These are phyloP conservation scores for Cladorrhinum samala DNA, from an alignment of 495 filamentous ascomycete genomes.

Conservation along the genomic window DNA sequence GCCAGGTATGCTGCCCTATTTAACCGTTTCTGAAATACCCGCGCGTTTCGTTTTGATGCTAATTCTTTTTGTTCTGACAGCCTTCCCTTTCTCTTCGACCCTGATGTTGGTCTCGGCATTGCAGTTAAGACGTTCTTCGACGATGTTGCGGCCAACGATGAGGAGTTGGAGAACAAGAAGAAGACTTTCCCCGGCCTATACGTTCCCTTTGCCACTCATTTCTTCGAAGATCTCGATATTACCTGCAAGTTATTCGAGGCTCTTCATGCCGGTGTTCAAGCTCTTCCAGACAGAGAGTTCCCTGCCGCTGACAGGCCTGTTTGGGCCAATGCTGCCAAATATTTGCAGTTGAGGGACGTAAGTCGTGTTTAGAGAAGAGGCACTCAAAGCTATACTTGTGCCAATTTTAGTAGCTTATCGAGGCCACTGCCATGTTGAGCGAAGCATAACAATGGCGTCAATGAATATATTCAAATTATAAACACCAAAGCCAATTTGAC, in stretches of 20 bases:
- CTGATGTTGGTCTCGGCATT: slow-evolving; percentile 80
- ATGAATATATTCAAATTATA: no score
- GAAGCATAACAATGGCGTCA: no score
- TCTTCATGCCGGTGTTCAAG: slow-evolving; percentile 63
- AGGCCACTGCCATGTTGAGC: no score
- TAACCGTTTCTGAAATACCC: slow-evolving; percentile 1
- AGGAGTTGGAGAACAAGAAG: slow-evolving; percentile 55
- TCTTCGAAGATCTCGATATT: slow-evolving; percentile 68
- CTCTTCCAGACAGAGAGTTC: slow-evolving; percentile 53
- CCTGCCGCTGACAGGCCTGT: slow-evolving; percentile 48
- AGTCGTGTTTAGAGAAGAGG: no score
- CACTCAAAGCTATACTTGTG: no score
- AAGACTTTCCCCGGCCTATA: slow-evolving; percentile 55
- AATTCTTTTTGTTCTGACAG: slow-evolving; percentile 46
- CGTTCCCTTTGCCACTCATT: slow-evolving; percentile 67
- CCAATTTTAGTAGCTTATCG: no score
- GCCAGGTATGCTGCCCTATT: slow-evolving; percentile 52
- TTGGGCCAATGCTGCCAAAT: slow-evolving; percentile 62
- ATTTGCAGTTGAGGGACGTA: slow-evolving; percentile 43
- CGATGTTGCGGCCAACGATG: slow-evolving; percentile 59
- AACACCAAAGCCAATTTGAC: no score
- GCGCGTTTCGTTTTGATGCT: no score
- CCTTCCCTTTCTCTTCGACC: slow-evolving; percentile 78
- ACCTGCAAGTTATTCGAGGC: slow-evolving; percentile 82
- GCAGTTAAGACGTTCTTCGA: slow-evolving; percentile 91